These are phyloP conservation scores for Luffa acutangula DNA, from an alignment of 306 rosid species.

Conservation along the genomic window DNA sequence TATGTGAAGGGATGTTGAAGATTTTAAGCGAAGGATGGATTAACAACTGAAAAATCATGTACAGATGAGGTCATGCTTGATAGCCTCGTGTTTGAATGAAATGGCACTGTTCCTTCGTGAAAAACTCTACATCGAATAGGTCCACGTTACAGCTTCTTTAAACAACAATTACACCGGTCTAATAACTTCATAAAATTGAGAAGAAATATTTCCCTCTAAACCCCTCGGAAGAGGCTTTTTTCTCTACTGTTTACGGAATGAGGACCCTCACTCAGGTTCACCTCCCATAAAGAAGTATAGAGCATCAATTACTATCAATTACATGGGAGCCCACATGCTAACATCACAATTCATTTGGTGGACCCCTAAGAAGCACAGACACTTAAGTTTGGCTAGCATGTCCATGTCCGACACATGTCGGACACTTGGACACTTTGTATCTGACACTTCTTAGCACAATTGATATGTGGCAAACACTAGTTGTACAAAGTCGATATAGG, in stretches of 20 bases:
- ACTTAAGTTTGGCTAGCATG: too few relatives aligned
- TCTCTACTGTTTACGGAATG: background rate
- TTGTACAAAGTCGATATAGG: too few relatives aligned
- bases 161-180: background rate
- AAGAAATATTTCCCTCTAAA: background rate
- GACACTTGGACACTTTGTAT: too few relatives aligned
- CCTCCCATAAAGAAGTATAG: background rate
- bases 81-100: background rate
- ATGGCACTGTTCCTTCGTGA: background rate
- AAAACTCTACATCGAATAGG: background rate
- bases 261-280: background rate
- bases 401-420: too few relatives aligned
- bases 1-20: too few relatives aligned
- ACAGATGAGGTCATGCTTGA: background rate
- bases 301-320: background rate
- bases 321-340: background rate
- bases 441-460: too few relatives aligned
- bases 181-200: background rate
- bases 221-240: background rate
- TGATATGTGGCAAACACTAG: too few relatives aligned
- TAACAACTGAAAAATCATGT: too few relatives aligned
- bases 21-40: too few relatives aligned
- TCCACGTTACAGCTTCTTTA: background rate
- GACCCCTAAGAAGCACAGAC: background rate
- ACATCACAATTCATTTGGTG: background rate